A percentile compares a stretch with the other conserved stretches of the same genome.
Evolutionary conservation across 768 basidiomycete genomes (phyloP).

Genomic region (Coprinopsis sp.): DNA sequence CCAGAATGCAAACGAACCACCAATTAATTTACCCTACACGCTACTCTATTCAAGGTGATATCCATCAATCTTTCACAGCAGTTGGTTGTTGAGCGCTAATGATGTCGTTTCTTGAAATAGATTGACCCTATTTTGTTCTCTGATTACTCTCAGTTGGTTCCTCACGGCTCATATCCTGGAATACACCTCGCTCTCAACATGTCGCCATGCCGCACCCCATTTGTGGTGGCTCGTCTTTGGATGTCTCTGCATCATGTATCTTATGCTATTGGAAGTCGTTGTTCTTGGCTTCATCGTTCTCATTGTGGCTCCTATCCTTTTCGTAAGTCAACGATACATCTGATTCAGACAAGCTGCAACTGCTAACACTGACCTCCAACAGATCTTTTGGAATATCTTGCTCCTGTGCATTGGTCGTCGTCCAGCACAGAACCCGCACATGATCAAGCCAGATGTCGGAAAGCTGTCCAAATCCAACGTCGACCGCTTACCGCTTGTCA

Average conservation of each 20-base stretch:
- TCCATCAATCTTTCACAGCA: not conserved
- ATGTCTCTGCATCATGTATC: slow-evolving; percentile 74
- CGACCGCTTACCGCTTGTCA: slow-evolving; percentile 76
- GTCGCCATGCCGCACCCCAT: slow-evolving; percentile 70
- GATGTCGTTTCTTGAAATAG: slow-evolving; percentile 31
- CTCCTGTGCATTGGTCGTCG: slow-evolving; percentile 77
- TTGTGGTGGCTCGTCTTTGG: slow-evolving; percentile 86
- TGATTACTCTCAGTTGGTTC: slow-evolving; percentile 79
- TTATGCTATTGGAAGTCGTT: slow-evolving; percentile 65
- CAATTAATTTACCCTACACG: slow-evolving; percentile 1
- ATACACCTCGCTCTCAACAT: slow-evolving; percentile 72
- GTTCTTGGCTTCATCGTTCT: slow-evolving; percentile 74
- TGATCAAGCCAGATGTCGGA: slow-evolving; percentile 74
- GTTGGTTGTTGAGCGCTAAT: not conserved
- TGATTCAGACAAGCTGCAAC: too few relatives aligned
- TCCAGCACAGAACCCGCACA: slow-evolving; percentile 67
- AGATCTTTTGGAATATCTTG: slow-evolving; percentile 77
- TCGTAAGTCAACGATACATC: slow-evolving; percentile 43
- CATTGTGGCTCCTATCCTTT: slow-evolving; percentile 71
- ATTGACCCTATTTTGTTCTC: slow-evolving; percentile 58
- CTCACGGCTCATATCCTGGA: slow-evolving; percentile 74
- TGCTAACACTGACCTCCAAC: slow-evolving; percentile 2
- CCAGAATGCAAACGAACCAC: not conserved
- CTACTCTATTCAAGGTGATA: slow-evolving; percentile 9
- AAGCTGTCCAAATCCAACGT: slow-evolving; percentile 69